A percentile compares a stretch with the other conserved stretches of the same genome.
These are phyloP conservation scores for Vigna angularis DNA, from an alignment of 306 rosid species.

Conservation along the genomic window DNA sequence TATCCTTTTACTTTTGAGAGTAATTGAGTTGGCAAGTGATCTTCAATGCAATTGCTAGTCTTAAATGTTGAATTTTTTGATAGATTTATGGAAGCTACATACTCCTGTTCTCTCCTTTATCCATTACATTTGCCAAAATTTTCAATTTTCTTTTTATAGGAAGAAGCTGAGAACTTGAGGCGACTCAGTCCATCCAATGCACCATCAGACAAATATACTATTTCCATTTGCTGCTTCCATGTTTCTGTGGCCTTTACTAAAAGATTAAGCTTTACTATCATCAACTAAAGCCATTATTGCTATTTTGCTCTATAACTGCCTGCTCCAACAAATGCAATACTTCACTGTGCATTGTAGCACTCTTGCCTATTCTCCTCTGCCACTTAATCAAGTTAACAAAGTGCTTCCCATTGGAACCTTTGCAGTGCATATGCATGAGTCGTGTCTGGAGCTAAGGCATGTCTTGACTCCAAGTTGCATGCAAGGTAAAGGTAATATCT, in stretches of 20 bases:
- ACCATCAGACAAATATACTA: neutral
- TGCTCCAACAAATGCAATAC: neutral
- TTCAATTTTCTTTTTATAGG: slow-evolving; percentile 1
- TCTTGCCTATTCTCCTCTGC: neutral
- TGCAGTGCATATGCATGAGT: no score
- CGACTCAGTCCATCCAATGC: slow-evolving; percentile 14
- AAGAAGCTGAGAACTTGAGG: neutral
- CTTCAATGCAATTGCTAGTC: slow-evolving; percentile 30
- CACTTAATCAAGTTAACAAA: neutral
- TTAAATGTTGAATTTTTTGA: slow-evolving; percentile 8
- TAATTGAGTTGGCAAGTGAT: slow-evolving; percentile 33
- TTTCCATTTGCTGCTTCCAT: slow-evolving; percentile 7
- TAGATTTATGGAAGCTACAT: slow-evolving; percentile 29
- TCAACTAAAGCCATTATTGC: neutral
- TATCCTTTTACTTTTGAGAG: slow-evolving; percentile 29
- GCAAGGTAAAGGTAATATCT: neutral
- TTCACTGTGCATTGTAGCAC: neutral
- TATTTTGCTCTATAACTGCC: neutral
- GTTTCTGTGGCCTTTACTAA: slow-evolving; percentile 1
- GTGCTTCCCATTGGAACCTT: neutral
- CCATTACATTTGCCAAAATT: neutral
- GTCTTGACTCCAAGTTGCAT: neutral
- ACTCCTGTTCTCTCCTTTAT: neutral
- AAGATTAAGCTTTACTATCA: neutral
- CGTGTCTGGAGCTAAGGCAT: neutral